Conservation (phyloP, 305 asterid genomes). For the Galium porrigens region DNA sequence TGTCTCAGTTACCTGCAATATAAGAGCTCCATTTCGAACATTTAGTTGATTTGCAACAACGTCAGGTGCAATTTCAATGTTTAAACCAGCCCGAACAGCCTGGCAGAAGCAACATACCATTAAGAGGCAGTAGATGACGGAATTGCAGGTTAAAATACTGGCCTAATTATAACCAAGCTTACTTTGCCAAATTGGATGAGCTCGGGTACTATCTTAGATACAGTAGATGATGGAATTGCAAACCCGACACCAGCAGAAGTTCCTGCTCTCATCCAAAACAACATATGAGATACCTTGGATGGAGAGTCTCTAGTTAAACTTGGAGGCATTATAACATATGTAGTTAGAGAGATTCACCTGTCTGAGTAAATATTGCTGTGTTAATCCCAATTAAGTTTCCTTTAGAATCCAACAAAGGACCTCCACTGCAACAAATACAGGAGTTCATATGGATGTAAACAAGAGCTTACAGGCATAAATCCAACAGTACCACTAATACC, state of each 20-base stretch:
- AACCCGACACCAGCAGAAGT: constrained; percentile 97
- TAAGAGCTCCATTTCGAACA: constrained; percentile 78
- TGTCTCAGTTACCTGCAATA: constrained; percentile 36
- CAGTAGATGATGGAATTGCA: constrained; percentile 88
- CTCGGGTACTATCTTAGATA: constrained; percentile 81
- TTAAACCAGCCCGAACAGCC: constrained; percentile 79
- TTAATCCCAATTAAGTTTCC: constrained; percentile 86
- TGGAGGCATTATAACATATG: neutral
- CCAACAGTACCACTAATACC: constrained; percentile 26
- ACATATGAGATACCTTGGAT: neutral
- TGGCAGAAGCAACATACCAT: constrained; percentile 12
- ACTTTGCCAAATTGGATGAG: constrained; percentile 79
- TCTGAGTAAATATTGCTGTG: constrained; percentile 90
- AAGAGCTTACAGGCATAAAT: neutral
- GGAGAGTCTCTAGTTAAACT: neutral
- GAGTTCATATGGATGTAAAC: constrained; percentile 5
- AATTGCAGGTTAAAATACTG: too few relatives aligned
- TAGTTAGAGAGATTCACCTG: constrained; percentile 33
- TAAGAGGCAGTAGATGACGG: neutral
- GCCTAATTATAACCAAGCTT: constrained; percentile 10
- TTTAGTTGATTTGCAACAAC: constrained; percentile 75
- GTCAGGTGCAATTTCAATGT: constrained; percentile 67
- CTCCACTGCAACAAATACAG: constrained; percentile 52
- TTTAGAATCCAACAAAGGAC: constrained; percentile 82
- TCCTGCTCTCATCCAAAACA: constrained; percentile 32